phyloP scores from a whole-genome alignment of 805 yeast species.

The Suhomyces kilbournensis region DNA sequence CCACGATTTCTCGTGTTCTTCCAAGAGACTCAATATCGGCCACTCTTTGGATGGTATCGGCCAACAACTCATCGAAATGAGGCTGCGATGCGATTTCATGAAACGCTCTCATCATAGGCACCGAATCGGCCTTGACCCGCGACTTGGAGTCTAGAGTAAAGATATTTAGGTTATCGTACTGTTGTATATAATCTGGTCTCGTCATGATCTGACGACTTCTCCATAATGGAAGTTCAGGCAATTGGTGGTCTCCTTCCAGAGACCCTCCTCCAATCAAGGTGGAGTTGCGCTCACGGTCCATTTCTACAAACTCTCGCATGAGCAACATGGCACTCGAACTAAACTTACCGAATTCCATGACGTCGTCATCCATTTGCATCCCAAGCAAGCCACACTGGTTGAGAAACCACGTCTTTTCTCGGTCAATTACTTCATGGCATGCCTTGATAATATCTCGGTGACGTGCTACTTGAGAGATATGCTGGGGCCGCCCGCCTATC shows the following conservation, averaged over 20 bases:
- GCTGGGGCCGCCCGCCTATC: conserved; percentile 85
- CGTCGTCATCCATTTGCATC: conserved; percentile 82
- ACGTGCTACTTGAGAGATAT: conserved; percentile 65
- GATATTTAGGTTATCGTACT: conserved; percentile 70
- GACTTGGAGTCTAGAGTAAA: conserved; percentile 77
- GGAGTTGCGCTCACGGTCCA: conserved; percentile 46
- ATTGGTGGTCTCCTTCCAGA: conserved; percentile 40
- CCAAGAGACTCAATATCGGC: conserved; percentile 73
- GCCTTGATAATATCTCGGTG: conserved; percentile 56
- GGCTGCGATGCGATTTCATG: conserved; percentile 72
- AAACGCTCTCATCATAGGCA: conserved; percentile 88
- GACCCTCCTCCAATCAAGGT: conserved; percentile 15
- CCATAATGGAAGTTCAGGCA: conserved; percentile 81
- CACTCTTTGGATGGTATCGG: conserved; percentile 65
- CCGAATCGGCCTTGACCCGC: conserved; percentile 74
- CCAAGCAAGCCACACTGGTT: conserved; percentile 81
- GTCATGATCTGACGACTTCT: conserved; percentile 84
- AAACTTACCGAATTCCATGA: conserved; percentile 79
- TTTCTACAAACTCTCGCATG: conserved; percentile 66
- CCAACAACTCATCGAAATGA: conserved; percentile 63
- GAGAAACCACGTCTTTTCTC: conserved; percentile 82
- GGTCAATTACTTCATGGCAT: conserved; percentile 67
- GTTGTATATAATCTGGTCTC: conserved; percentile 73
- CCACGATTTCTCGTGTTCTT: conserved; percentile 71
- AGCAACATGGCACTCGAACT: conserved; percentile 70